A percentile compares a stretch with the other conserved stretches of the same genome.
Conservation (phyloP, 2,329 filamentous ascomycete species). For the Calonectria hawksworthii region DNA sequence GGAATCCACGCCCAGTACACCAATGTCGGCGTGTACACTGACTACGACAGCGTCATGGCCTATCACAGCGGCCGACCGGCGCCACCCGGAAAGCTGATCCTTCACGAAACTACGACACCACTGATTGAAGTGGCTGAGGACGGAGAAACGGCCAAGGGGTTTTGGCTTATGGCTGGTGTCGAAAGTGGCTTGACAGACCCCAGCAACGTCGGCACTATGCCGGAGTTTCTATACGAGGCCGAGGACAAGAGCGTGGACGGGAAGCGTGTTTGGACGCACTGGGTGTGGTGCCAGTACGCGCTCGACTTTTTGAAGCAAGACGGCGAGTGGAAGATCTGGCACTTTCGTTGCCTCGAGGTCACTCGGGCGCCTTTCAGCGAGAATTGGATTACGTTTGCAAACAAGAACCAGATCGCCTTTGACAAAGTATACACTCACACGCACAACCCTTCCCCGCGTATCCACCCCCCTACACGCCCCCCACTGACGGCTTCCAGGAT, state of each 20-base stretch:
- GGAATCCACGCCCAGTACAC: conserved; percentile 17
- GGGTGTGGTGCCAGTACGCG: conserved; percentile 22
- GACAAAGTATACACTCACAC: conserved; percentile 1
- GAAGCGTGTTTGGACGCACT: conserved; percentile 15
- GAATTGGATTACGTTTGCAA: conserved; percentile 23
- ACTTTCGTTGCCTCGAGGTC: conserved; percentile 19
- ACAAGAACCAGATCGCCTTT: conserved; percentile 22
- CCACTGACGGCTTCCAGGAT: neutral
- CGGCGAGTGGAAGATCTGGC: conserved; percentile 20
- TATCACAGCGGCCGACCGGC: conserved; percentile 13
- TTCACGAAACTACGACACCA: conserved; percentile 13
- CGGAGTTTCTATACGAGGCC: conserved; percentile 17
- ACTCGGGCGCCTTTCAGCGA: conserved; percentile 14
- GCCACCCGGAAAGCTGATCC: conserved; percentile 14
- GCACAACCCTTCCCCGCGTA: neutral
- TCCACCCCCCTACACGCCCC: too few species aligned
- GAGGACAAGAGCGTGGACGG: conserved; percentile 18
- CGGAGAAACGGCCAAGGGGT: conserved; percentile 18
- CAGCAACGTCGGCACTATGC: conserved; percentile 7
- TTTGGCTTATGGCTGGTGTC: conserved; percentile 23
- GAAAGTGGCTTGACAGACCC: conserved; percentile 19
- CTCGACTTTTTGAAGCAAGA: conserved; percentile 20
- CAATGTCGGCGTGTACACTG: conserved; percentile 16
- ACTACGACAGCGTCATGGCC: conserved; percentile 20
- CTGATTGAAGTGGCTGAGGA: conserved; percentile 20